Conservation (phyloP, 441 rosid genomes). For the Gossypium davidsonii region DNA sequence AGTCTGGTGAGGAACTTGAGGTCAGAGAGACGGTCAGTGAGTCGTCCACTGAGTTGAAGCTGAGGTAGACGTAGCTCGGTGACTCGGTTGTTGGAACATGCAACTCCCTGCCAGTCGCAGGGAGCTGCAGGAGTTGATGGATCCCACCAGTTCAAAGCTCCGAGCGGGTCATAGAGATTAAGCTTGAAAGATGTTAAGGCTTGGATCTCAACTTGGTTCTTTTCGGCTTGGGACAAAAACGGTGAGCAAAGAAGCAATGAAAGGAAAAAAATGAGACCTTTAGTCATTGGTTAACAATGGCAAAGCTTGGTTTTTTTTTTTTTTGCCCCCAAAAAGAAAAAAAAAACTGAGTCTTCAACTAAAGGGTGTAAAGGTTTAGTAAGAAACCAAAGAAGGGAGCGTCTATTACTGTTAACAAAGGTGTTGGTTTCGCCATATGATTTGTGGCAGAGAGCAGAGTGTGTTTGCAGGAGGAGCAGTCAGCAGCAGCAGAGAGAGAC, state of each 20-base stretch:
- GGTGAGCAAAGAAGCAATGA: conserved; percentile 28
- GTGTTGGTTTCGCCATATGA: conserved; percentile 13
- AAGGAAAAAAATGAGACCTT: conserved; percentile 15
- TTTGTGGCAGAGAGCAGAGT: conserved; percentile 2
- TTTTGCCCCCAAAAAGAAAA: not conserved
- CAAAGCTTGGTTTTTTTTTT: not conserved
- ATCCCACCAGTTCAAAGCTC: conserved; percentile 68
- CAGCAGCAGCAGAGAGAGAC: not conserved
- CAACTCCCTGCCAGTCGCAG: conserved; percentile 82
- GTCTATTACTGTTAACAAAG: conserved; percentile 2
- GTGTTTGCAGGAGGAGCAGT: not conserved
- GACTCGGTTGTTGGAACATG: conserved; percentile 53
- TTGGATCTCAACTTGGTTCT: conserved; percentile 47
- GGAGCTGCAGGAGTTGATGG: conserved; percentile 66
- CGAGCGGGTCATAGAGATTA: conserved; percentile 66
- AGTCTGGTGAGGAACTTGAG: conserved; percentile 54
- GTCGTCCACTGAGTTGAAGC: conserved; percentile 64
- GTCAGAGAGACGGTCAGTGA: conserved; percentile 49
- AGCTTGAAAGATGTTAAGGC: conserved; percentile 67
- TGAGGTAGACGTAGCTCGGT: conserved; percentile 69
- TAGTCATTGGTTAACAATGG: conserved; percentile 11
- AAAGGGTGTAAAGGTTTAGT: not conserved
- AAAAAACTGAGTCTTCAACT: not conserved
- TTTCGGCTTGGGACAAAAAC: conserved; percentile 23
- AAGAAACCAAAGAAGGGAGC: conserved; percentile 7